phyloP scores from a whole-genome alignment of 768 basidiomycete genomes.

The Boletales sp. region DNA sequence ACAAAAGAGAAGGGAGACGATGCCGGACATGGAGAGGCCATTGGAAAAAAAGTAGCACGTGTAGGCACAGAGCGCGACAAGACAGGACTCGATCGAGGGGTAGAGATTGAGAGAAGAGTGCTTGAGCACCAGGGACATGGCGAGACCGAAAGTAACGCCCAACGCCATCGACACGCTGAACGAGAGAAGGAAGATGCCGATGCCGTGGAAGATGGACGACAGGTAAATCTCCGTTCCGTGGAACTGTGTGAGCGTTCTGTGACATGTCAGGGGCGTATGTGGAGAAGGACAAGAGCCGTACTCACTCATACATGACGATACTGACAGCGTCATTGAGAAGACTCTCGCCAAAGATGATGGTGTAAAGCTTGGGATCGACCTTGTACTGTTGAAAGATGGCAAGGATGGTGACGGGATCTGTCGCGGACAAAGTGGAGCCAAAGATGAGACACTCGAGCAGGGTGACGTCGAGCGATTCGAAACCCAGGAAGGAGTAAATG shows the following conservation, averaged over 20 bases:
- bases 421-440: constrained; percentile 94
- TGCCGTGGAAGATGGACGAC: constrained; percentile 88
- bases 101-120: constrained; percentile 84
- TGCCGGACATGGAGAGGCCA: constrained; percentile 89
- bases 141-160: constrained; percentile 88
- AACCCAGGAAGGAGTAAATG: constrained; percentile 88
- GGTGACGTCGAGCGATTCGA: constrained; percentile 83
- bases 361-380: constrained; percentile 97
- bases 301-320: constrained; percentile 99
- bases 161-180: constrained; percentile 95
- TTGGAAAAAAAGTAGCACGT: constrained; percentile 99
- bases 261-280: not conserved
- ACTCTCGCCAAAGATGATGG: constrained; percentile 95
- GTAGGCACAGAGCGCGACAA: constrained; percentile 92
- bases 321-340: constrained; percentile 98
- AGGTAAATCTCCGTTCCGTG: constrained; percentile 86
- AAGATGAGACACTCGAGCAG: constrained; percentile 94
- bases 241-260: constrained; percentile 87
- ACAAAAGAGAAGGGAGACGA: constrained; percentile 96
- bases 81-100: constrained; percentile 96
- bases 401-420: constrained; percentile 96
- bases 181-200: constrained; percentile 95
- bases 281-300: constrained; percentile 20
- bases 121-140: constrained; percentile 89
- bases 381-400: constrained; percentile 99